Conservation (phyloP, 371 early-diverging fungal genomes). For the Chytridium lagenaria region DNA sequence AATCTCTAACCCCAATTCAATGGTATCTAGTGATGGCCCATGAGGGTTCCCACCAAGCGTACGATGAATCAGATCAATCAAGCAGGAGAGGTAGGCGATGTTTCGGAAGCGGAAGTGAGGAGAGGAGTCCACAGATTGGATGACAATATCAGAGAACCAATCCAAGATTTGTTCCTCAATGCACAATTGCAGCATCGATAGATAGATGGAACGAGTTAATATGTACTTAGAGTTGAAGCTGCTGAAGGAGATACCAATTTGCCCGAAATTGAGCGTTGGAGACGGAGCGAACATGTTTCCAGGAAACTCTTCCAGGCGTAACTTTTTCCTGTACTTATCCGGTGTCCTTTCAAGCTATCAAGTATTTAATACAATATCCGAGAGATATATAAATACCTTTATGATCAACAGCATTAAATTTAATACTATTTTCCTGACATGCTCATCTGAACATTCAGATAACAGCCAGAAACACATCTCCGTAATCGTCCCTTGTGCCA, state of each 20-base stretch:
- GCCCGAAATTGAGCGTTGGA: background rate
- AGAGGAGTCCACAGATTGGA: background rate
- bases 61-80: constrained; percentile 27
- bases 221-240: constrained; percentile 12
- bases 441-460: constrained; percentile 21
- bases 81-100: background rate
- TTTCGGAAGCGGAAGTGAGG: background rate
- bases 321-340: constrained; percentile 43
- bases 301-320: constrained; percentile 41
- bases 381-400: constrained; percentile 5
- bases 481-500: constrained; percentile 12
- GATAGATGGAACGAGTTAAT: constrained; percentile 27
- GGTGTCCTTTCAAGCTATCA: constrained; percentile 27
- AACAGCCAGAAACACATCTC: constrained; percentile 34
- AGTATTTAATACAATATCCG: background rate
- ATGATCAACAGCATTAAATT: constrained; percentile 28
- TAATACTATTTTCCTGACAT: constrained; percentile 14
- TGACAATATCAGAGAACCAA: constrained; percentile 23
- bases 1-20: background rate
- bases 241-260: constrained; percentile 25
- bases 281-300: constrained; percentile 18
- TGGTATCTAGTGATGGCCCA: background rate
- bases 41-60: constrained; percentile 10
- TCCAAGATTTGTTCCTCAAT: constrained; percentile 43
- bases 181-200: constrained; percentile 39